Evolutionary conservation across 2,329 filamentous ascomycete genomes (phyloP).

Genomic region (Xylariaceae sp.): DNA sequence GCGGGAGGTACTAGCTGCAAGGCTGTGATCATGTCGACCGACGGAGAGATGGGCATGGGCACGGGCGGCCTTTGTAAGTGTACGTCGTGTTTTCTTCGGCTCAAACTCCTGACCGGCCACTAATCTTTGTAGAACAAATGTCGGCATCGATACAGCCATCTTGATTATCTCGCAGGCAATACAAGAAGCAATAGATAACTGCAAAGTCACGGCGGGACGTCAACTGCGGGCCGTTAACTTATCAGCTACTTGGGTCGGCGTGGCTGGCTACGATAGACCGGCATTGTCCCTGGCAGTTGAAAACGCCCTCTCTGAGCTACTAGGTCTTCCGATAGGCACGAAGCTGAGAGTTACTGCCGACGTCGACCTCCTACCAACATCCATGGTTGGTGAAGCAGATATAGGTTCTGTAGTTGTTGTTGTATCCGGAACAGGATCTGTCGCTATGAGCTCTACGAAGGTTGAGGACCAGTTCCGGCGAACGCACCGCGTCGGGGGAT

Average conservation of each 20-base stretch:
- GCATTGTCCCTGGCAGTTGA: constrained; percentile 1
- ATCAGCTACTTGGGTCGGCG: constrained; percentile 11
- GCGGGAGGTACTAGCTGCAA: constrained; percentile 16
- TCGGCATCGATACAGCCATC: constrained; percentile 2
- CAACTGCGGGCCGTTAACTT: constrained; percentile 1
- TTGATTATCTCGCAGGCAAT: constrained; percentile 8
- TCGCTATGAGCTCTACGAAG: constrained; percentile 11
- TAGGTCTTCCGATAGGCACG: not conserved
- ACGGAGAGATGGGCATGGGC: constrained; percentile 12
- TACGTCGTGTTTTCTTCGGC: not conserved
- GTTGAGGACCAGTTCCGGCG: constrained; percentile 5
- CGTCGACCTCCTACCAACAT: constrained; percentile 8
- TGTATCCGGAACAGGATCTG: constrained; percentile 12
- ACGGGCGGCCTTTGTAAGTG: constrained; percentile 13
- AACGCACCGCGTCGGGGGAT: constrained; percentile 12
- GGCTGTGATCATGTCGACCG: constrained; percentile 12
- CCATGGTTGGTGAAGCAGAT: not conserved
- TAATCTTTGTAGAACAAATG: constrained; percentile 10
- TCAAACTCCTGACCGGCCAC: not conserved
- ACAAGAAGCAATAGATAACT: constrained; percentile 6
- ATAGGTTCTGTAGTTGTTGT: constrained; percentile 8
- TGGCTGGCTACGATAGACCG: constrained; percentile 13
- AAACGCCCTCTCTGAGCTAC: not conserved
- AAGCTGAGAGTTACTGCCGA: constrained; percentile 10
- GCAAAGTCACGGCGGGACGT: not conserved